Percentiles rank a stretch among this genome's conserved stretches.
Evolutionary conservation across 208 protist species (phyloP).

Genomic region (Leishmania major): DNA sequence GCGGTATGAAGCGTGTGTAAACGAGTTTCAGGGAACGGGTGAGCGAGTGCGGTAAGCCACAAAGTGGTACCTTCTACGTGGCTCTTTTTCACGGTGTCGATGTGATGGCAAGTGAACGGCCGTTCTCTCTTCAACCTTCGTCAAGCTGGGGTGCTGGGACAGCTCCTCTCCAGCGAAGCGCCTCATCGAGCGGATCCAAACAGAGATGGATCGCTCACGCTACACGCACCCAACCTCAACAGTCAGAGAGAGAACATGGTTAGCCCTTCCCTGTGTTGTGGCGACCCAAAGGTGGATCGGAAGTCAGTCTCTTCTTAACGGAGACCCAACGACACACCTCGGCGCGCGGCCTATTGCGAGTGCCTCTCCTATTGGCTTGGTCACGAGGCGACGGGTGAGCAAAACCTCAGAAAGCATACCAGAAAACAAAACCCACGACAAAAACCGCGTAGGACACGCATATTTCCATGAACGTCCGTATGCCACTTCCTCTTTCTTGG

Average conservation of each 20-base stretch:
- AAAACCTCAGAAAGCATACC: not conserved
- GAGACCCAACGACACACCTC: not conserved
- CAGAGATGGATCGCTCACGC: not conserved
- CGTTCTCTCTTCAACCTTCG: not conserved
- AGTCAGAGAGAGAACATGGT: not conserved
- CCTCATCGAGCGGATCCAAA: not conserved
- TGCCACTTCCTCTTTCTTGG: not conserved
- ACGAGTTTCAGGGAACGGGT: too few species aligned
- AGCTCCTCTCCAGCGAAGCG: not conserved
- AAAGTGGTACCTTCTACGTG: not conserved
- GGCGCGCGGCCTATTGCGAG: not conserved
- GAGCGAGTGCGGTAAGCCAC: not conserved
- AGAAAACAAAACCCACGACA: not conserved
- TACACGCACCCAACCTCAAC: not conserved
- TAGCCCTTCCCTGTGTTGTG: not conserved
- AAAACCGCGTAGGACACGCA: not conserved
- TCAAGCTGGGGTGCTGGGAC: not conserved
- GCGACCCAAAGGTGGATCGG: not conserved
- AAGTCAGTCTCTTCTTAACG: not conserved
- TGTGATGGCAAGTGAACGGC: not conserved
- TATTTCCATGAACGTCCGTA: not conserved
- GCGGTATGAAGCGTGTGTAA: not conserved
- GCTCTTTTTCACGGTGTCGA: not conserved
- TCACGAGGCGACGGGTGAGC: not conserved
- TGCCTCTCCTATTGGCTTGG: not conserved